A percentile compares a stretch with the other conserved stretches of the same genome.
These are phyloP conservation scores for Thinopyrum obtusiflorum DNA, from an alignment of 202 grass and related monocot genomes.

Conservation along the genomic window DNA sequence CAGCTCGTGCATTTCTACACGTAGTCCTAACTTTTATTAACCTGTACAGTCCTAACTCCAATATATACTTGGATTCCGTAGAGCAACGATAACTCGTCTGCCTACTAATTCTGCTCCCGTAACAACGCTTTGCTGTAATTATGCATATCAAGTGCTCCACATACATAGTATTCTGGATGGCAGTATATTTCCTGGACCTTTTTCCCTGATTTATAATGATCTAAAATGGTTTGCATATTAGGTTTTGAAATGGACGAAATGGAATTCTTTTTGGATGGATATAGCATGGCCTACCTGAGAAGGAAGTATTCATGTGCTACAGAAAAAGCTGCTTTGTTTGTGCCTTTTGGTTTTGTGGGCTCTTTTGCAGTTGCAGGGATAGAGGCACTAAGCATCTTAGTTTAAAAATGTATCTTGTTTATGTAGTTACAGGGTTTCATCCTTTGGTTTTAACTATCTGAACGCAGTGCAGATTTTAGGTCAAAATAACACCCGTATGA, in stretches of 20 bases:
- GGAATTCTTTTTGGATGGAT: slow-evolving; percentile 32
- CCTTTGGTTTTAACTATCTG: slow-evolving; percentile 22
- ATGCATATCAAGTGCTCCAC: background rate
- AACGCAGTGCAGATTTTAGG: slow-evolving; percentile 27
- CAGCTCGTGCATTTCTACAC: too few species aligned
- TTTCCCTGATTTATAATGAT: slow-evolving; percentile 31
- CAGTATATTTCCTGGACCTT: slow-evolving; percentile 5
- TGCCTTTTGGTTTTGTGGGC: slow-evolving; percentile 8
- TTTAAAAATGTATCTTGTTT: slow-evolving; percentile 7
- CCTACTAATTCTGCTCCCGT: too few species aligned
- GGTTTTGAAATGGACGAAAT: slow-evolving; percentile 50
- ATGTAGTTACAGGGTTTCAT: slow-evolving; percentile 22
- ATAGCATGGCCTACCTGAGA: slow-evolving; percentile 40
- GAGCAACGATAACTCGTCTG: too few species aligned
- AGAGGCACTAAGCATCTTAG: slow-evolving; percentile 25
- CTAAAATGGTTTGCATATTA: slow-evolving; percentile 58
- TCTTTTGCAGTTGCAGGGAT: slow-evolving; percentile 46
- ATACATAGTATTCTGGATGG: background rate
- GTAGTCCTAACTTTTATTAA: too few species aligned
- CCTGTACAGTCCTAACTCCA: too few species aligned
- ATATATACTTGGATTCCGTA: too few species aligned
- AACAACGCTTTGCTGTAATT: background rate
- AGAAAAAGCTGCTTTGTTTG: slow-evolving; percentile 11
- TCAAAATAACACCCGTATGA: background rate
- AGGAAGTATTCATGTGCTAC: slow-evolving; percentile 40